A percentile compares a stretch with the other conserved stretches of the same genome.
Conservation (phyloP, 2,329 filamentous ascomycete genomes). For the Chlorencoelia australis region DNA sequence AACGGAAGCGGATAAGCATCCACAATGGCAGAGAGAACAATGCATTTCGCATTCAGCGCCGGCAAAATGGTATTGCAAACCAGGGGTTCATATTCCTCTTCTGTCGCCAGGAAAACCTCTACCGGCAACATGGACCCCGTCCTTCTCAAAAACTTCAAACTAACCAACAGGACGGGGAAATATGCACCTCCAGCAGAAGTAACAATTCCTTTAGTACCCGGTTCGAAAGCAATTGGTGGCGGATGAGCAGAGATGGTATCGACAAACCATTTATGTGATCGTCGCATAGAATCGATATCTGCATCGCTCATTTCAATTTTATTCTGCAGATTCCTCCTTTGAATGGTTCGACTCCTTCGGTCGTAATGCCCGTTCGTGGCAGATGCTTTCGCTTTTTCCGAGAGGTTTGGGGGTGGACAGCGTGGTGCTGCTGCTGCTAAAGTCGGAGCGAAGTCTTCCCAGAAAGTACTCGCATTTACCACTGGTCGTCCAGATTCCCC, state of each 20-base stretch:
- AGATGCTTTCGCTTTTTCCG: constrained; percentile 4
- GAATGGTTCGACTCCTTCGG: background rate
- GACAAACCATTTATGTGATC: constrained; percentile 7
- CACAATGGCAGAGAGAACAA: constrained; percentile 21
- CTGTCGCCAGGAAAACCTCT: constrained; percentile 32
- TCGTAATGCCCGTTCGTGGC: too few relatives aligned
- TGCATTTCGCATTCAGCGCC: constrained; percentile 30
- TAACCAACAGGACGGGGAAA: constrained; percentile 30
- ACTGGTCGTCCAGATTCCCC: too few relatives aligned
- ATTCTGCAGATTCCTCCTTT: background rate
- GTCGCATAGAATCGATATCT: constrained; percentile 9
- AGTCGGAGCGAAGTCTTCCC: constrained; percentile 12
- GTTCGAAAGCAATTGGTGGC: background rate
- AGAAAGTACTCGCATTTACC: constrained; percentile 12
- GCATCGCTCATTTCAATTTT: constrained; percentile 5
- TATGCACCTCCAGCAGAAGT: constrained; percentile 30
- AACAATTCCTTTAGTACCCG: constrained; percentile 30
- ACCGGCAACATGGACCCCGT: constrained; percentile 30
- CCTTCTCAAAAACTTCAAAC: constrained; percentile 31
- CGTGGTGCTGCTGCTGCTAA: constrained; percentile 12
- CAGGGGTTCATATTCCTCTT: constrained; percentile 28
- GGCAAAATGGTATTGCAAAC: constrained; percentile 31
- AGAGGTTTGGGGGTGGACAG: constrained; percentile 8
- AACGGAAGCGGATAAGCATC: constrained; percentile 17
- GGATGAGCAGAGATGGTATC: background rate